A percentile compares a stretch with the other conserved stretches of the same genome.
Conservation (phyloP, 164 flowering plant genomes). For the Dillenia suffruticosa region DNA sequence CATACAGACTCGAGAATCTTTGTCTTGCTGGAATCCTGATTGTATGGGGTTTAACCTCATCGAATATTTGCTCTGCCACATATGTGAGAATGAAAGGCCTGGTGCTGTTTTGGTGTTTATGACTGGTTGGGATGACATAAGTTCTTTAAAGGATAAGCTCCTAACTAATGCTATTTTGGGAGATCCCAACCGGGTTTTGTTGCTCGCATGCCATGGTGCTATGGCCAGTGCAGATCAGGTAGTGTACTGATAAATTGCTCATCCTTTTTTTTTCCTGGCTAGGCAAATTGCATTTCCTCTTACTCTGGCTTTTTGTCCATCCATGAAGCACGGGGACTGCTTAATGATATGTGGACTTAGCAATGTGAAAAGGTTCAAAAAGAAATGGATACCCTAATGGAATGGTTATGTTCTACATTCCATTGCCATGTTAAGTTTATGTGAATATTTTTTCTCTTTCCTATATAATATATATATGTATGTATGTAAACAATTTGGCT, state of each 20-base stretch:
- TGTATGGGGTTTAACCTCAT: conserved; percentile 86
- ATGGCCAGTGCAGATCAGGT: conserved; percentile 99
- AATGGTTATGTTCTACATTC: too few species aligned
- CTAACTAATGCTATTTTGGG: conserved; percentile 71
- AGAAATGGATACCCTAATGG: too few species aligned
- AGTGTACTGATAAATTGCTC: conserved; percentile 3
- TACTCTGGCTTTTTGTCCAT: too few species aligned
- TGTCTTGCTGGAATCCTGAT: conserved; percentile 96
- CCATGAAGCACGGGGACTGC: too few species aligned
- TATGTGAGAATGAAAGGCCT: conserved; percentile 71
- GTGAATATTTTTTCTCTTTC: too few species aligned
- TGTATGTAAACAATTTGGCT: too few species aligned
- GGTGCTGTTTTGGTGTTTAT: conserved; percentile 94
- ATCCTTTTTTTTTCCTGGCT: background rate
- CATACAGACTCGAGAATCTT: conserved; percentile 59
- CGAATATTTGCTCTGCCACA: conserved; percentile 65
- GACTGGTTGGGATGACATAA: conserved; percentile 99
- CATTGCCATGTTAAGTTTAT: too few species aligned
- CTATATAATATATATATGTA: too few species aligned
- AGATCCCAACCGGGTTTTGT: conserved; percentile 67
- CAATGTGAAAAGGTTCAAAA: too few species aligned
- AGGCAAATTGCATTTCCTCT: too few species aligned
- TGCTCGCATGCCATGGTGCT: conserved; percentile 95
- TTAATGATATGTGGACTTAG: too few species aligned
- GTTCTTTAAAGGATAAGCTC: conserved; percentile 80